A percentile compares a stretch with the other conserved stretches of the same genome.
Evolutionary conservation across 495 filamentous ascomycete species (phyloP).

Genomic region (Penicillium daleae): DNA sequence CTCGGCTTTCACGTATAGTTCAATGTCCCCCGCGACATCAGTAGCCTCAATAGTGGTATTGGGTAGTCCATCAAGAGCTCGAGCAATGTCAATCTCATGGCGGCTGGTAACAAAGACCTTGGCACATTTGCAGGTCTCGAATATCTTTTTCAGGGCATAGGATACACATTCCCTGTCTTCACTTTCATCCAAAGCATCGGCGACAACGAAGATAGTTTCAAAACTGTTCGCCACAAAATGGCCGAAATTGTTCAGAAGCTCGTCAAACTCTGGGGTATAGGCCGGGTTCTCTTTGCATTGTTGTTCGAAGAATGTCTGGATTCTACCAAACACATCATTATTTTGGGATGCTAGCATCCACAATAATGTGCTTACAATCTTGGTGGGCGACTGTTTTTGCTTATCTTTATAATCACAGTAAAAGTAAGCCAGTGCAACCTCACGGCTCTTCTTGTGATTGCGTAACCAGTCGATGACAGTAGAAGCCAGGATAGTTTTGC

Average conservation of each 20-base stretch:
- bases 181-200: conserved; percentile 4
- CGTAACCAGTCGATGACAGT: not conserved
- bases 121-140: not conserved
- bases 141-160: not conserved
- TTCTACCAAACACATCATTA: not conserved
- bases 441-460: not conserved
- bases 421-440: not conserved
- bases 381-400: not conserved
- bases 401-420: not conserved
- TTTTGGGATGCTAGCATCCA: not conserved
- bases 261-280: conserved; percentile 1
- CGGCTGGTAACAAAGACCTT: not conserved
- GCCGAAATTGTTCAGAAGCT: not conserved
- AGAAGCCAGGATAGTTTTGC: not conserved
- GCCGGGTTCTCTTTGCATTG: not conserved
- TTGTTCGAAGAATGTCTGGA: not conserved
- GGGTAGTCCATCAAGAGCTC: not conserved
- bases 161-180: not conserved
- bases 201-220: not conserved
- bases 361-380: not conserved
- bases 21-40: not conserved
- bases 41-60: not conserved
- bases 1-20: not conserved
- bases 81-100: not conserved
- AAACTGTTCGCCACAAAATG: not conserved